phyloP scores from a whole-genome alignment of 257 asterid genomes.

The Solanum lignicaule region DNA sequence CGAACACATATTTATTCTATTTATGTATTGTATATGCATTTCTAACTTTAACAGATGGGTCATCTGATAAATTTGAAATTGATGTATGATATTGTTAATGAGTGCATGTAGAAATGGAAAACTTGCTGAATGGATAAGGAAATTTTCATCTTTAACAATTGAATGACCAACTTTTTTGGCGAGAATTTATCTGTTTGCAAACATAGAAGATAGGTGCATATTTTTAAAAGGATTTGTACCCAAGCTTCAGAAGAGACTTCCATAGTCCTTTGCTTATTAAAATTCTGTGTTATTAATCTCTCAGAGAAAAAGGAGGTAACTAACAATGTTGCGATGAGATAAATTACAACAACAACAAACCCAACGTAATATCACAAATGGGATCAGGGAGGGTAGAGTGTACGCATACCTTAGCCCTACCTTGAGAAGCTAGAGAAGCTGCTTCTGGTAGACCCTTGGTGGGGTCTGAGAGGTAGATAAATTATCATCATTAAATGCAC shows the following conservation, averaged over 20 bases:
- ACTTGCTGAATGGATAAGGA: background rate
- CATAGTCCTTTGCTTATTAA: background rate
- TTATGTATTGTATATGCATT: background rate
- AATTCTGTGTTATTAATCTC: background rate
- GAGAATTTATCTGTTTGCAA: background rate
- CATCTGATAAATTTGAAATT: background rate
- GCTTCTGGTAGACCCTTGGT: background rate
- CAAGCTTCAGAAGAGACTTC: background rate
- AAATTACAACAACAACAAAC: background rate
- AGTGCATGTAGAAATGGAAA: background rate
- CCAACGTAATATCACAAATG: background rate
- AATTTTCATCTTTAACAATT: background rate
- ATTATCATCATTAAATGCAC: background rate
- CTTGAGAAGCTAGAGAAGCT: background rate
- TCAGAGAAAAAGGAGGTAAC: background rate
- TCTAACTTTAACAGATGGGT: background rate
- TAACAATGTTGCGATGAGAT: background rate
- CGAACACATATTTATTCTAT: background rate
- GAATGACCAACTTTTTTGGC: background rate
- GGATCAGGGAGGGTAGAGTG: background rate
- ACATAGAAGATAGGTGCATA: background rate
- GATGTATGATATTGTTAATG: background rate
- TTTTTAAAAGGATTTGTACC: background rate
- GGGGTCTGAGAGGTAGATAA: background rate
- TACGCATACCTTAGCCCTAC: background rate